Base-by-base conservation (phyloP, 2,329 filamentous ascomycete species). In the Akanthomyces muscarius region DNA sequence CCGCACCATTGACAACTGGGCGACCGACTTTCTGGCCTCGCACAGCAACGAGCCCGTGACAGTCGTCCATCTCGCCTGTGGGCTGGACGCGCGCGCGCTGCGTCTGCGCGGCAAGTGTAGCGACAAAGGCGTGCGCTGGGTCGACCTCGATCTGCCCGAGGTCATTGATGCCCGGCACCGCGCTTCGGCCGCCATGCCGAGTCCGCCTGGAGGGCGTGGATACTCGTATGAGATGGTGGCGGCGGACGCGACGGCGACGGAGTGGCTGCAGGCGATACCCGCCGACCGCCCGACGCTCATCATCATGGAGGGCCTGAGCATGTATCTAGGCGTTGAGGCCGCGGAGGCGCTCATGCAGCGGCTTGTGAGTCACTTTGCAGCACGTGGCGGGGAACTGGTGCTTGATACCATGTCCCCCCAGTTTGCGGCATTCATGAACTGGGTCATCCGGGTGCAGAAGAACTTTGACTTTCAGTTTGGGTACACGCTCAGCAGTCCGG, bases 61-160 rank as follows among this genome's bases (percentile, higher is more conserved):
- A 2, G 70, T 74, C 8, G 38, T 74, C 3, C 71, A 74, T 23
- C 63, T 74, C 11, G 73, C 69, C 5, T 74, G 72, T 48, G 73
- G 72, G 6, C 65, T 75, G 13, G 72, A 74, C 54, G 68, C 68
- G 38, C 69, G 73, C 33, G 69, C 67, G 11, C 68, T 69, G 62
- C 65, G 72, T 14, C 41, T 74, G 51, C 10, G 63, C 61, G 30
- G n/a, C 28, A 18, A 36, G 61, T 67, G 65, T 23, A 64, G 66
- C 53, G 54, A 44, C 3, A 11, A 7, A 7, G 60, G 62, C 5
- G 66, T 71, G 14, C 66, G 70, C 18, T 75, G 74, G 74, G 69
- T 76, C 61, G 74, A 76, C 42, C 64, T 74, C 28, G 75, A 76
- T 55, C 61, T 74, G 18, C 72, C 72, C 41, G 73, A 75, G 18